These are phyloP conservation scores for Trichoderma sp. DNA, from an alignment of 2,329 filamentous ascomycete genomes.

Conservation along the genomic window DNA sequence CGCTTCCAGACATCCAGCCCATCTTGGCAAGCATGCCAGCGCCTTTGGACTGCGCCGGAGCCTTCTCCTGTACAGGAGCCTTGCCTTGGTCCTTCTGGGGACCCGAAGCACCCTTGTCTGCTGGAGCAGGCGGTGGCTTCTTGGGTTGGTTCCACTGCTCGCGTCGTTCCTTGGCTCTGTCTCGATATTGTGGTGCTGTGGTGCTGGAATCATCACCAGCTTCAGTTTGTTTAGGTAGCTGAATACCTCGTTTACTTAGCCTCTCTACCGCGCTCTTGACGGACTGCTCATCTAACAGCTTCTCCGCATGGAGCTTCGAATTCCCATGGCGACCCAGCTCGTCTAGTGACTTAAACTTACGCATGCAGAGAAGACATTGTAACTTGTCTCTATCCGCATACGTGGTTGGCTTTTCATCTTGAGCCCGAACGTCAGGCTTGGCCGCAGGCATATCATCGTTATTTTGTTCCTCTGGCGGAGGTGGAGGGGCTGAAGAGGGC, in stretches of 20 bases:
- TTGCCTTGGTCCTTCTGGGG: conserved; percentile 15
- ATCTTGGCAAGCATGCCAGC: conserved; percentile 69
- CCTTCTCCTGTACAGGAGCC: conserved; percentile 25
- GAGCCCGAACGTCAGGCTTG: neutral
- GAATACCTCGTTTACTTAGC: conserved; percentile 41
- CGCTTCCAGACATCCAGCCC: conserved; percentile 66
- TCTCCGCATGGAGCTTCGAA: conserved; percentile 43
- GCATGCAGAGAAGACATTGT: conserved; percentile 47
- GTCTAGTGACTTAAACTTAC: conserved; percentile 45
- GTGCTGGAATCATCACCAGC: neutral
- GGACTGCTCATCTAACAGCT: conserved; percentile 40
- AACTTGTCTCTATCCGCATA: conserved; percentile 57
- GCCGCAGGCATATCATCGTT: neutral
- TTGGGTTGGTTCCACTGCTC: conserved; percentile 60
- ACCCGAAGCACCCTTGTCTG: conserved; percentile 39
- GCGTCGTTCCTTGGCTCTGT: conserved; percentile 67
- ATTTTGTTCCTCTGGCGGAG: conserved; percentile 22
- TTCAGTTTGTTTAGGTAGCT: conserved; percentile 33
- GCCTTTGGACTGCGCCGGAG: conserved; percentile 53
- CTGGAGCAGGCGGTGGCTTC: conserved; percentile 44
- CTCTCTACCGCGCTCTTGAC: conserved; percentile 49
- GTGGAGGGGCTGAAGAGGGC: conserved; percentile 12
- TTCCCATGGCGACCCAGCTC: conserved; percentile 44
- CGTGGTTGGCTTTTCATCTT: conserved; percentile 19
- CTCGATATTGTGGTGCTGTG: conserved; percentile 51